Evolutionary conservation across 2,329 filamentous ascomycete genomes (phyloP), one percentile per base, ranked within the genome.

Genomic region (Xylariaceae sp.): DNA sequence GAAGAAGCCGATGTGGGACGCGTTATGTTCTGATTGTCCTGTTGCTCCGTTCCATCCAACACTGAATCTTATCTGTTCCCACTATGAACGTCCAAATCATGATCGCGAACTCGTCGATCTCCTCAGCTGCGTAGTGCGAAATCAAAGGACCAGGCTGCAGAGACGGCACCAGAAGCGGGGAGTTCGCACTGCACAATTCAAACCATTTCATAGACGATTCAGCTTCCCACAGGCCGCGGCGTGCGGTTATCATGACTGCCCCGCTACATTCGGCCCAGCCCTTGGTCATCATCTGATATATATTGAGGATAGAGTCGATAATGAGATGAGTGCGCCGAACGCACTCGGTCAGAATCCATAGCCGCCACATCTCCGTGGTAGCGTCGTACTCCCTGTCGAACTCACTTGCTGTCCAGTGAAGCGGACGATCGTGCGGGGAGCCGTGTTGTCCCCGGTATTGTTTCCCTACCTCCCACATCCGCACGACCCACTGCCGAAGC

Each of bases 41-140:
- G 35, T 10, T 44, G 20, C 21, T 32, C 10, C 42, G 48, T 6
- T 55, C 53, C 15, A 51, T 27, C 53, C 53, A 55, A n/a, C 36
- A 41, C 21, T 51, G 53, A 10, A 55, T 47, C 40, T 51, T 55
- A 23, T 55, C 53, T 10, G 41, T 37, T 6, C 47, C 53, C 3
- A 55, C 41, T 15, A 55, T 37, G 15, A 51, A 55, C 4, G 53
- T 41, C 53, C 53, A 55, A n/a, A 26, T 47, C 11, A 51, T 13
- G 26, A 32, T 55, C 10, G 35, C 42, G 21, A 55, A 55, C 16
- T 51, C 47, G 21, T 55, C 53, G 21, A 51, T 41, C 3, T 55
- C 53, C 7, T 15, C 29, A 2, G 53, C 41, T 7, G 27, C 27
- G 20, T 55, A 51, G 11, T 39, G 47, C 15, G 53, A 46, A 10